Evolutionary conservation across 2,329 filamentous ascomycete species (phyloP).

Genomic region (Xylogone sp.): DNA sequence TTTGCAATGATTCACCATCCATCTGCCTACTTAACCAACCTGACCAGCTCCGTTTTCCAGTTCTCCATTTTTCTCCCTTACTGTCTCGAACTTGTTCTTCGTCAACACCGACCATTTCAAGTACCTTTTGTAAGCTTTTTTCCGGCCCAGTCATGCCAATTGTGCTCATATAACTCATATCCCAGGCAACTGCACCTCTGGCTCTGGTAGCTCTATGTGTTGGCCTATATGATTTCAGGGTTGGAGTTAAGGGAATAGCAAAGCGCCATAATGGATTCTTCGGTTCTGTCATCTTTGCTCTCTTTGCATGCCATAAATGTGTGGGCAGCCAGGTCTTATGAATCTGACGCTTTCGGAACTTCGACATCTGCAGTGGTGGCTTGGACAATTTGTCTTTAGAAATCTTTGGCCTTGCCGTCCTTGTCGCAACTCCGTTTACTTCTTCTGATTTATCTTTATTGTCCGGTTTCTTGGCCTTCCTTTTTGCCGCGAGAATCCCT

Average conservation of each 20-base stretch:
- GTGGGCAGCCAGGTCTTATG: slow-evolving; percentile 94
- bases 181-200: slow-evolving; percentile 81
- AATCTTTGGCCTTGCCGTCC: slow-evolving; percentile 57
- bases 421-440: slow-evolving; percentile 32
- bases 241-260: slow-evolving; percentile 78
- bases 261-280: slow-evolving; percentile 86
- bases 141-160: slow-evolving; percentile 70
- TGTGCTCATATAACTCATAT: slow-evolving; percentile 90
- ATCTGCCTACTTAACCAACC: slow-evolving; percentile 56
- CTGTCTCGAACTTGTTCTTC: slow-evolving; percentile 58
- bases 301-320: slow-evolving; percentile 89
- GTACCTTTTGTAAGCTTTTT: slow-evolving; percentile 58
- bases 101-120: slow-evolving; percentile 62
- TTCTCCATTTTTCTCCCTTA: slow-evolving; percentile 68
- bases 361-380: slow-evolving; percentile 56
- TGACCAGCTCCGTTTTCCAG: slow-evolving; percentile 53
- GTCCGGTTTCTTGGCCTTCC: slow-evolving; percentile 39
- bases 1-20: slow-evolving; percentile 48
- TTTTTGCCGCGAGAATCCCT: slow-evolving; percentile 56
- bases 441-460: slow-evolving; percentile 18
- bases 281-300: slow-evolving; percentile 81
- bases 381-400: slow-evolving; percentile 67
- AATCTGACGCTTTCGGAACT: slow-evolving; percentile 80
- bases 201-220: slow-evolving; percentile 76
- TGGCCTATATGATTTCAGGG: slow-evolving; percentile 83